Base-by-base conservation (phyloP, 2,329 filamentous ascomycete species). In the Colletotrichum endophyticum region DNA sequence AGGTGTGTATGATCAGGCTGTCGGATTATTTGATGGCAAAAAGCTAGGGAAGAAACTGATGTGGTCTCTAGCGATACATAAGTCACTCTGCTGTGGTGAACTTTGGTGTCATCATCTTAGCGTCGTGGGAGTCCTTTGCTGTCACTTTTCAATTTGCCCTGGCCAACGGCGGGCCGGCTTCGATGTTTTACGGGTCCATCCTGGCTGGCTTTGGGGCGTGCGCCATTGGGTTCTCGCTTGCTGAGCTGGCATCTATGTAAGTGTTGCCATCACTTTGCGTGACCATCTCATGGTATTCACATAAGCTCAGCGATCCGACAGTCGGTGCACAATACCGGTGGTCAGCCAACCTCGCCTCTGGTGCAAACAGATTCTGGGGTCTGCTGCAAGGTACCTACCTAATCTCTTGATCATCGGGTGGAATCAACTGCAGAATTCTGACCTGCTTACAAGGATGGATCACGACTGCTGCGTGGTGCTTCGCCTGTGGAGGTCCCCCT, bases 281-380 rank as follows among this genome's bases (percentile, higher is more conserved):
- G 19, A n/a, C 19, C 19, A n/a, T 0, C 19, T 0, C 19, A n/a
- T 22, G 44, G 6, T 53, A 19, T 53, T 53, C 0, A 53, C n/a
- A 53, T 49, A 12, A 53, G 44, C 13, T 22, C 44, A 53, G 44
- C 1, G 44, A 53, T 13, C 44, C 44, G 6, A 53, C 44, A 53
- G n/a, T 53, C 16, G 44, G 44, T 0, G 44, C 44, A 53, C 44
- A 53, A 53, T 53, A 53, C n/a, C 44, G 44, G 2, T 53, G 44
- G 44, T 53, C 44, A 0, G 44, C 44, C 44, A 53, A 53, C n/a
- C n/a, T 53, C 0, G 44, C 44, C 0, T n/a, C 44, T 3, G 11
- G n/a, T 22, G n/a, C 44, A 13, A 53, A 53, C 44, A 53, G 44
- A 3, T 53, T 53, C n/a, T 53, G 44, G 44, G 44, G 44, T 25